Percentiles rank a stretch among this genome's conserved stretches.
Conservation (phyloP, 2,329 filamentous ascomycete genomes). For the Exophiala mesophila region DNA sequence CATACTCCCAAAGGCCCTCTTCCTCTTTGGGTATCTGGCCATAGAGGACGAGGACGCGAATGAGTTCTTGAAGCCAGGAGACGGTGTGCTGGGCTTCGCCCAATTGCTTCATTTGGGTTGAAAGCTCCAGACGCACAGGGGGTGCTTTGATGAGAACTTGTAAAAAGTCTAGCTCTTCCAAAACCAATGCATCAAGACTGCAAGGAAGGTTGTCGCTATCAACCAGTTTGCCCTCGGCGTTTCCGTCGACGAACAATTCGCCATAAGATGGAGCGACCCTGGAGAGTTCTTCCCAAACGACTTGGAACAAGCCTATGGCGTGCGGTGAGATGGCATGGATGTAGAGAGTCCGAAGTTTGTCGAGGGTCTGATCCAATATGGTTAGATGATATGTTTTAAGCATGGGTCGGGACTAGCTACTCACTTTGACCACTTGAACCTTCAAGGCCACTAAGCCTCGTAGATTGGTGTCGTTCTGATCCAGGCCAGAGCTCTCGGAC, state of each 20-base stretch:
- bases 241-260: constrained; percentile 77
- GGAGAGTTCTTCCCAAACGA: constrained; percentile 83
- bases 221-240: constrained; percentile 71
- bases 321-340: constrained; percentile 75
- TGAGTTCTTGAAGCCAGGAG: constrained; percentile 80
- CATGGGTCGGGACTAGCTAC: constrained; percentile 10
- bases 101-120: constrained; percentile 63
- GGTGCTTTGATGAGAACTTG: constrained; percentile 85
- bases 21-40: constrained; percentile 89
- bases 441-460: constrained; percentile 82
- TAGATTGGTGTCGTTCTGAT: constrained; percentile 58
- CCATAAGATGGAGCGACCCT: constrained; percentile 69
- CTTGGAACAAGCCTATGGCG: constrained; percentile 75
- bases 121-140: constrained; percentile 83
- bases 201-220: constrained; percentile 89
- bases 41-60: constrained; percentile 79
- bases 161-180: constrained; percentile 93
- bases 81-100: constrained; percentile 58
- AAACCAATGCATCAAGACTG: constrained; percentile 84
- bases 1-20: constrained; percentile 92
- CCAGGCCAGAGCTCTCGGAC: constrained; percentile 37
- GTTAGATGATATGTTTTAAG: constrained; percentile 17
- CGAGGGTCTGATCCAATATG: constrained; percentile 58
- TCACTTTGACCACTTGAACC: constrained; percentile 78
- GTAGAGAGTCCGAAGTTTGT: constrained; percentile 83